A percentile compares a stretch with the other conserved stretches of the same genome.
These are phyloP conservation scores for Myxozyma neglecta DNA, from an alignment of 805 yeast species.

Conservation along the genomic window DNA sequence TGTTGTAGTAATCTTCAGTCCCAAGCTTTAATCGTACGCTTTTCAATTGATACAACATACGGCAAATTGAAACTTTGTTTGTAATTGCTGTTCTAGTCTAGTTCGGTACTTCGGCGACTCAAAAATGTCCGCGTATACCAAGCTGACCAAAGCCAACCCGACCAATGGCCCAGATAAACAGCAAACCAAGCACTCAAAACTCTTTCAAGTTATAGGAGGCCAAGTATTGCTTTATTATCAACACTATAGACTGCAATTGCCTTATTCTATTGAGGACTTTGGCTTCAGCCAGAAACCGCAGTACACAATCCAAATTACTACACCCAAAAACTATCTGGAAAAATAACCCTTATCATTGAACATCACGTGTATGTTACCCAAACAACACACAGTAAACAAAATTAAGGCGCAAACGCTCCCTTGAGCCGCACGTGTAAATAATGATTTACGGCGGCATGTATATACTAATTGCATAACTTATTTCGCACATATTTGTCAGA, in stretches of 20 bases:
- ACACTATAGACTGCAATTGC: neutral
- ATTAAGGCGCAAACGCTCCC: neutral
- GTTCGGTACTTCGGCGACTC: neutral
- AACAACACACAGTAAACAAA: constrained; percentile 6
- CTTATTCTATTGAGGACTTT: neutral
- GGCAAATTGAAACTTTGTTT: too few species aligned
- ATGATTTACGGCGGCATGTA: neutral
- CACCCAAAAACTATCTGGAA: neutral
- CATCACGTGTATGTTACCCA: constrained; percentile 1
- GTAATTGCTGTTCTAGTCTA: neutral
- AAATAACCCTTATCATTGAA: neutral
- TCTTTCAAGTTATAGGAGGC: neutral
- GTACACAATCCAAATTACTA: neutral
- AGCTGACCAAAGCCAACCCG: neutral
- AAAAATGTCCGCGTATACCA: too few species aligned
- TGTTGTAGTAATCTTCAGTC: too few species aligned
- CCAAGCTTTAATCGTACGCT: too few species aligned
- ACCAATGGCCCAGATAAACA: neutral
- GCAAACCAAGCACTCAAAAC: neutral
- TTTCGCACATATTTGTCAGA: neutral
- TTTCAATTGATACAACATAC: too few species aligned
- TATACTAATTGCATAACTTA: neutral
- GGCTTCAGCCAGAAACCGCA: too few species aligned
- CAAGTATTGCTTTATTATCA: too few species aligned
- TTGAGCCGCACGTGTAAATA: constrained; percentile 7